phyloP scores from a whole-genome alignment of 805 yeast genomes.

The Cyberlindnera suaveolens region DNA sequence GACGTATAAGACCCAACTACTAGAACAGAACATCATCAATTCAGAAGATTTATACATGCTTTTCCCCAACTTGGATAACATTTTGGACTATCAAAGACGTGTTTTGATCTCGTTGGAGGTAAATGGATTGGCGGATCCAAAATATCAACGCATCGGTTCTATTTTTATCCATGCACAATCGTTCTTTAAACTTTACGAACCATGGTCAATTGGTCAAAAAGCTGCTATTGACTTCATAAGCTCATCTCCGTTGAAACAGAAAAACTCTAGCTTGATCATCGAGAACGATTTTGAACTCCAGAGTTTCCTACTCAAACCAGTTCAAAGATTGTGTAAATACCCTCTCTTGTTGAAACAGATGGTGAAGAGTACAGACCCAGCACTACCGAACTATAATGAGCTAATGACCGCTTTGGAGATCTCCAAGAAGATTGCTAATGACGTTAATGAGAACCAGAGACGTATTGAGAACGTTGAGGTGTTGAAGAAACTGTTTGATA shows the following conservation, averaged over 20 bases:
- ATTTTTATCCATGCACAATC: constrained; percentile 80
- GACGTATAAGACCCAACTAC: constrained; percentile 61
- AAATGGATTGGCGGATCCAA: constrained; percentile 67
- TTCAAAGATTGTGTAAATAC: constrained; percentile 93
- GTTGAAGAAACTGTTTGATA: constrained; percentile 58
- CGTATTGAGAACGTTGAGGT: constrained; percentile 78
- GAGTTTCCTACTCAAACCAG: constrained; percentile 85
- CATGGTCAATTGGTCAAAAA: constrained; percentile 89
- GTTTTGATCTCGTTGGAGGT: constrained; percentile 85
- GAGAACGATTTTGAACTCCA: constrained; percentile 88
- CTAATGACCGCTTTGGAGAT: constrained; percentile 63
- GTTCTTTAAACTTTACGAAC: constrained; percentile 84
- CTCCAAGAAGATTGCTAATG: constrained; percentile 77
- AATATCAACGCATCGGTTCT: constrained; percentile 82
- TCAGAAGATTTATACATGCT: constrained; percentile 74
- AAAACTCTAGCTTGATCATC: constrained; percentile 49
- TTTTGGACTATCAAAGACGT: constrained; percentile 88
- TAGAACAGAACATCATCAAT: constrained; percentile 58
- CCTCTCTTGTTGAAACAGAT: constrained; percentile 78
- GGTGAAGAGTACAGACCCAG: constrained; percentile 52
- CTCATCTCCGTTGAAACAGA: constrained; percentile 49
- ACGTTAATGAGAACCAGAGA: constrained; percentile 91
- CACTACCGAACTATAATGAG: constrained; percentile 56
- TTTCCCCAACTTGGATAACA: constrained; percentile 78
- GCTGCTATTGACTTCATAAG: constrained; percentile 78